phyloP scores from a whole-genome alignment of 208 protist species.

The Angomonas deanei region DNA sequence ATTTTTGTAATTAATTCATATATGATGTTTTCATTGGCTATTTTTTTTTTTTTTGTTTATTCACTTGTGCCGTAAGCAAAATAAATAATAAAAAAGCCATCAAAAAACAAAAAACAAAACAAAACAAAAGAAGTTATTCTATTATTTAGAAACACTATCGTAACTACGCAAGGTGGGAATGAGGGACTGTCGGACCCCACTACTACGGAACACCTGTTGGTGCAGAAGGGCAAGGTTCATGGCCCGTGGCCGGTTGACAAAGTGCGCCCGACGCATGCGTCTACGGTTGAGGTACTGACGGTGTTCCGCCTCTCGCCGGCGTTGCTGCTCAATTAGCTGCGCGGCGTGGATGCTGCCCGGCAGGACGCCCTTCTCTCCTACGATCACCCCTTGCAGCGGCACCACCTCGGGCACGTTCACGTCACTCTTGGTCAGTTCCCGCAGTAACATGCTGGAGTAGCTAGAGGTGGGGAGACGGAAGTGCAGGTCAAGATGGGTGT shows the following conservation, averaged over 20 bases:
- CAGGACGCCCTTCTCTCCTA: neutral
- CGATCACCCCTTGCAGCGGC: neutral
- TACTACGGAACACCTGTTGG: conserved; percentile 82
- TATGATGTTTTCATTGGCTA: neutral
- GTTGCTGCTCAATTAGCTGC: neutral
- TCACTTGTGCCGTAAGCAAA: neutral
- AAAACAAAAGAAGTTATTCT: conserved; percentile 1
- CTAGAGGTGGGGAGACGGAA: conserved; percentile 58
- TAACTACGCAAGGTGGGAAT: conserved; percentile 79
- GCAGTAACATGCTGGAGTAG: conserved; percentile 73
- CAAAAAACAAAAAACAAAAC: conserved; percentile 9
- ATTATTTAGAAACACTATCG: conserved; percentile 77
- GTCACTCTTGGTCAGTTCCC: conserved; percentile 81
- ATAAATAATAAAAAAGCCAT: neutral
- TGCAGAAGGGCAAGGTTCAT: conserved; percentile 74
- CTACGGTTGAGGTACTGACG: conserved; percentile 47
- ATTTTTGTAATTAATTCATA: neutral
- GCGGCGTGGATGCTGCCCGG: neutral
- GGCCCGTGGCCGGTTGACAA: conserved; percentile 43
- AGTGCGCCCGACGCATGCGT: conserved; percentile 41
- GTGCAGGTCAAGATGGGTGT: conserved; percentile 49
- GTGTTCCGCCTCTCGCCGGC: neutral
- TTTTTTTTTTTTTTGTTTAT: conserved; percentile 1
- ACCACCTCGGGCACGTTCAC: conserved; percentile 75
- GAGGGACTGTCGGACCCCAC: conserved; percentile 66